Percentiles rank a stretch among this genome's conserved stretches.
phyloP scores from a whole-genome alignment of 257 asterid species.

The Phtheirospermum japonicum region DNA sequence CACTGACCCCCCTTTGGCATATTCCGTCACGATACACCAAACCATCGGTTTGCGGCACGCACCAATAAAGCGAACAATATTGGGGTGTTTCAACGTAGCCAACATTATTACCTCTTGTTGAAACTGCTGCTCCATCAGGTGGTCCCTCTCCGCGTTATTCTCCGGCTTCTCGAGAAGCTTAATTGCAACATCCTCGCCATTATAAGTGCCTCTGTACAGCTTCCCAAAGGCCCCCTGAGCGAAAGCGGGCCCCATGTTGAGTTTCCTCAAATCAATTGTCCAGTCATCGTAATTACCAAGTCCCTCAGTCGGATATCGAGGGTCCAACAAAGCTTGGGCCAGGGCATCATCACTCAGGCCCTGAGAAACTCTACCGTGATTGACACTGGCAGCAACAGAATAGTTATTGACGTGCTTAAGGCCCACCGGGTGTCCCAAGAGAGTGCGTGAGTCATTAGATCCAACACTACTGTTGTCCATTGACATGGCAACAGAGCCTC shows the following conservation, averaged over 20 bases:
- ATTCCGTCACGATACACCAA: neutral
- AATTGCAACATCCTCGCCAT: neutral
- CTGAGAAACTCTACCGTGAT: neutral
- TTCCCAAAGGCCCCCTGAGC: neutral
- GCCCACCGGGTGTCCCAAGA: slow-evolving; percentile 1
- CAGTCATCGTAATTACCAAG: slow-evolving; percentile 3
- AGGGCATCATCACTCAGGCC: neutral
- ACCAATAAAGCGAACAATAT: neutral
- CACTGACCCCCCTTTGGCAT: slow-evolving; percentile 2
- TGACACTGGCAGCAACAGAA: neutral
- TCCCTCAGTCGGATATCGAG: neutral
- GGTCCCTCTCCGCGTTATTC: neutral
- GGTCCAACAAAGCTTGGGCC: neutral
- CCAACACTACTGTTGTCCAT: slow-evolving; percentile 4
- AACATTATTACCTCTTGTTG: neutral
- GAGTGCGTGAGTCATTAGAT: neutral
- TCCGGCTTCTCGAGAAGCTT: neutral
- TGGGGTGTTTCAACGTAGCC: neutral
- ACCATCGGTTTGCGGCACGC: neutral
- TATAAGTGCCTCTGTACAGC: neutral
- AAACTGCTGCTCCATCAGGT: slow-evolving; percentile 2
- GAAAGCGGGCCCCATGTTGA: neutral
- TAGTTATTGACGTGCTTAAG: neutral
- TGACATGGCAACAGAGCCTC: slow-evolving; percentile 6
- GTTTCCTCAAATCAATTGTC: neutral